Conservation (phyloP, 2,329 filamentous ascomycete genomes). For the Neospermospora avenae region DNA sequence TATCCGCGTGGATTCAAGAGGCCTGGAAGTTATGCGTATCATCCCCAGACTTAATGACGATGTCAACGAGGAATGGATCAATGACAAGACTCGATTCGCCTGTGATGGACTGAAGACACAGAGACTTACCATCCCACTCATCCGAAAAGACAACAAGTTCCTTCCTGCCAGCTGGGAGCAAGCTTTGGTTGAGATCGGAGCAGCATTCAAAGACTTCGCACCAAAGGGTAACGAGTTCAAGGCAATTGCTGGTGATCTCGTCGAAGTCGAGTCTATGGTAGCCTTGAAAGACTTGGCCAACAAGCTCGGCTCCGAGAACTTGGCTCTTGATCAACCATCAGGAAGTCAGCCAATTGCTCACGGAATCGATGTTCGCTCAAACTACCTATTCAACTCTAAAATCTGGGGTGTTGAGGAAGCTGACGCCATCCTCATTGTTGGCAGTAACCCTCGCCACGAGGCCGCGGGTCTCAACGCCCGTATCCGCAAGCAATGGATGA, state of each 20-base stretch:
- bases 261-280: conserved; percentile 89
- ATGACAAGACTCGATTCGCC: conserved; percentile 96
- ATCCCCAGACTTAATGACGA: conserved; percentile 93
- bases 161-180: conserved; percentile 94
- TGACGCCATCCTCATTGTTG: conserved; percentile 86
- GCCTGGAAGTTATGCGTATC: conserved; percentile 93
- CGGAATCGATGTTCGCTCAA: conserved; percentile 88
- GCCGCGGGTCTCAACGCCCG: conserved; percentile 93
- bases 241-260: conserved; percentile 84
- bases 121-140: conserved; percentile 85
- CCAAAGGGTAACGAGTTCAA: conserved; percentile 95
- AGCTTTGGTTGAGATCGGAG: conserved; percentile 80
- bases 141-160: conserved; percentile 87
- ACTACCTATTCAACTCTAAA: conserved; percentile 94
- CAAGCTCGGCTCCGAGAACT: conserved; percentile 92
- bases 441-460: conserved; percentile 93
- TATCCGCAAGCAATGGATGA: conserved; percentile 96
- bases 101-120: conserved; percentile 97
- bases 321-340: conserved; percentile 84
- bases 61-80: conserved; percentile 99
- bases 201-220: conserved; percentile 73
- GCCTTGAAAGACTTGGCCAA: conserved; percentile 97
- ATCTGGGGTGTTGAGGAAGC: conserved; percentile 93
- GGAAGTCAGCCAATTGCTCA: conserved; percentile 84
- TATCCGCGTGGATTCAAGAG: conserved; percentile 88